phyloP scores from a whole-genome alignment of 2,329 filamentous ascomycete genomes.

The Arthrobotrys iridis region DNA sequence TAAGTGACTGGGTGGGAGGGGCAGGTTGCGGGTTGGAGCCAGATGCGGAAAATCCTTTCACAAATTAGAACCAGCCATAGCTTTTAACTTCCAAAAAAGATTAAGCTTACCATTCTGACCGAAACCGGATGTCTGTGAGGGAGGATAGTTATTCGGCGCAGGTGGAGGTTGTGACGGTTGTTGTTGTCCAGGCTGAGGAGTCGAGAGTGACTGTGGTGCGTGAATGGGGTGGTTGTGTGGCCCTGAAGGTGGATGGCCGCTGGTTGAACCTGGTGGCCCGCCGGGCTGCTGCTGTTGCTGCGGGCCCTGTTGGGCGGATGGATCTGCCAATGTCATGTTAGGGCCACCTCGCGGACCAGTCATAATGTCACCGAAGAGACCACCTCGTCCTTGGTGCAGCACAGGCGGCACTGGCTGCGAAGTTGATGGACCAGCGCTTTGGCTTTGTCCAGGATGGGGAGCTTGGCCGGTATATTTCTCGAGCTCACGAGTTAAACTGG shows the following conservation, averaged over 20 bases:
- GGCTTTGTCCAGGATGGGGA: constrained; percentile 67
- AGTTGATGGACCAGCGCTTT: constrained; percentile 82
- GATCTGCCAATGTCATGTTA: constrained; percentile 83
- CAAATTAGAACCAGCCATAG: not conserved
- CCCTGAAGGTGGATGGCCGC: constrained; percentile 32
- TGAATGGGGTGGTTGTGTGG: constrained; percentile 72
- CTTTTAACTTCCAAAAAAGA: constrained; percentile 39
- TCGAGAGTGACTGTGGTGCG: constrained; percentile 66
- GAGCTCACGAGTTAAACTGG: constrained; percentile 85
- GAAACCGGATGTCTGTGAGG: constrained; percentile 74
- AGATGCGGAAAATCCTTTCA: constrained; percentile 25
- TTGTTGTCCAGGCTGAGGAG: constrained; percentile 68
- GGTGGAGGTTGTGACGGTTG: constrained; percentile 68
- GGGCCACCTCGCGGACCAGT: constrained; percentile 83
- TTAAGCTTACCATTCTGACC: constrained; percentile 68
- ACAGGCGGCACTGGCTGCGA: constrained; percentile 76
- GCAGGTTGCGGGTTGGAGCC: constrained; percentile 61
- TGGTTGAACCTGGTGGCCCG: constrained; percentile 74
- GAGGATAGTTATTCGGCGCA: constrained; percentile 69
- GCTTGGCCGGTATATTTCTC: constrained; percentile 72
- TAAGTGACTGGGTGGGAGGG: constrained; percentile 81
- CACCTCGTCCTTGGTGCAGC: constrained; percentile 86
- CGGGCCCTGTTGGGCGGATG: constrained; percentile 72
- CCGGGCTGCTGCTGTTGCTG: constrained; percentile 67
- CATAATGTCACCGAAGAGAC: constrained; percentile 96